These are phyloP conservation scores for Salmacisia buchloeana DNA, from an alignment of 1,284 basidiomycete species.

Conservation along the genomic window DNA sequence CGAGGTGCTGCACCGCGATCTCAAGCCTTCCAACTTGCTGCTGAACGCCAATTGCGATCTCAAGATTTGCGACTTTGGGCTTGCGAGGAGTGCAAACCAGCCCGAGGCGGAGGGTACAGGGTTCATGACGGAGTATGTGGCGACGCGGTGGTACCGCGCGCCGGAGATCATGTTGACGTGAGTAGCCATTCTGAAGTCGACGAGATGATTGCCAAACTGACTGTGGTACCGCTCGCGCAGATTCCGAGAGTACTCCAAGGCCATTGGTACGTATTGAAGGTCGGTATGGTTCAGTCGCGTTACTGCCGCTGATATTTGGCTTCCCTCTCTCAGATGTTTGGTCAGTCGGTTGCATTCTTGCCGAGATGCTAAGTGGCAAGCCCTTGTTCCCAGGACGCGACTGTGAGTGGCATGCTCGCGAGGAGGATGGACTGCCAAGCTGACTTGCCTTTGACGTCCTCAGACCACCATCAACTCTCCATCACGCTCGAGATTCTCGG, in stretches of 20 bases:
- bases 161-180: slow-evolving; percentile 50
- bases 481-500: slow-evolving; percentile 61
- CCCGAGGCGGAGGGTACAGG: slow-evolving; percentile 47
- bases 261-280: slow-evolving; percentile 25
- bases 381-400: slow-evolving; percentile 75
- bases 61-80: slow-evolving; percentile 51
- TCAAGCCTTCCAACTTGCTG: slow-evolving; percentile 46
- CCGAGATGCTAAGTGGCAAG: slow-evolving; percentile 84
- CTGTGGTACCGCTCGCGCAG: not conserved
- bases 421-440: not conserved
- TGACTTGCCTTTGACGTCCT: not conserved
- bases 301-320: too few relatives aligned
- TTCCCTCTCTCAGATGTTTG: slow-evolving; percentile 60
- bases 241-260: slow-evolving; percentile 51
- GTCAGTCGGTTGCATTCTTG: slow-evolving; percentile 86
- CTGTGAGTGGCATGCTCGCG: slow-evolving; percentile 21
- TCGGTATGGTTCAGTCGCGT: not conserved
- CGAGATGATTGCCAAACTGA: not conserved
- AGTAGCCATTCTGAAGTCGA: not conserved
- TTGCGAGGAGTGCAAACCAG: slow-evolving; percentile 46
- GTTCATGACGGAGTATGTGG: slow-evolving; percentile 51
- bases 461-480: slow-evolving; percentile 56
- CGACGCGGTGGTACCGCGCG: slow-evolving; percentile 49
- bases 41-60: slow-evolving; percentile 49
- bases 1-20: slow-evolving; percentile 47